A percentile compares a stretch with the other conserved stretches of the same genome.
Conservation (phyloP, 2,329 filamentous ascomycete species). For the Neopestalotiopsis clavispora region DNA sequence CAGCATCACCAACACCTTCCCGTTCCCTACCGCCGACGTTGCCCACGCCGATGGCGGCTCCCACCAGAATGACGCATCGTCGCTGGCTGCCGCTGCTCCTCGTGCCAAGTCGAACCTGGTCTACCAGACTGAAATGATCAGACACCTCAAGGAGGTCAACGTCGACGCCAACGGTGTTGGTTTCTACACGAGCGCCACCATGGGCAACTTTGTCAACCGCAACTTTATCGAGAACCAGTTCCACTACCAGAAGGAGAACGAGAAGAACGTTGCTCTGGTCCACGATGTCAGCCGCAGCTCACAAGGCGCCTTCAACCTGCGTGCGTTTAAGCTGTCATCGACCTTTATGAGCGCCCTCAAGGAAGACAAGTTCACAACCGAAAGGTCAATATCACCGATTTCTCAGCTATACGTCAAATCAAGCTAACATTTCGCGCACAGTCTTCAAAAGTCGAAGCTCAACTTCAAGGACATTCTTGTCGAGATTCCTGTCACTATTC, state of each 20-base stretch:
- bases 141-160: conserved; percentile 94
- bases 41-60: conserved; percentile 62
- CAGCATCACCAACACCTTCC: conserved; percentile 93
- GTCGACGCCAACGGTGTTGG: conserved; percentile 97
- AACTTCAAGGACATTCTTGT: conserved; percentile 92
- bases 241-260: conserved; percentile 96
- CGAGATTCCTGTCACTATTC: conserved; percentile 86
- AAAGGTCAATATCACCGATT: conserved; percentile 70
- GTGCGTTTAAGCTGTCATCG: conserved; percentile 88
- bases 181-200: conserved; percentile 98
- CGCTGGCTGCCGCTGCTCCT: conserved; percentile 83
- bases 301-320: conserved; percentile 86
- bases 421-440: conserved; percentile 42
- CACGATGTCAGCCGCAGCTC: conserved; percentile 96
- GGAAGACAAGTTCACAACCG: conserved; percentile 96
- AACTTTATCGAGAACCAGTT: conserved; percentile 98
- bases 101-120: conserved; percentile 86
- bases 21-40: conserved; percentile 84
- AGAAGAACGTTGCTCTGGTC: conserved; percentile 84
- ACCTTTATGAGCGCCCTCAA: conserved; percentile 91
- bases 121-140: conserved; percentile 97
- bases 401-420: not conserved
- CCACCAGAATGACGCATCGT: conserved; percentile 77
- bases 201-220: conserved; percentile 97
- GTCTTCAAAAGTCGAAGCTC: conserved; percentile 92